These are phyloP conservation scores for Xylaria sp. DNA, from an alignment of 2,329 filamentous ascomycete genomes.

Conservation along the genomic window DNA sequence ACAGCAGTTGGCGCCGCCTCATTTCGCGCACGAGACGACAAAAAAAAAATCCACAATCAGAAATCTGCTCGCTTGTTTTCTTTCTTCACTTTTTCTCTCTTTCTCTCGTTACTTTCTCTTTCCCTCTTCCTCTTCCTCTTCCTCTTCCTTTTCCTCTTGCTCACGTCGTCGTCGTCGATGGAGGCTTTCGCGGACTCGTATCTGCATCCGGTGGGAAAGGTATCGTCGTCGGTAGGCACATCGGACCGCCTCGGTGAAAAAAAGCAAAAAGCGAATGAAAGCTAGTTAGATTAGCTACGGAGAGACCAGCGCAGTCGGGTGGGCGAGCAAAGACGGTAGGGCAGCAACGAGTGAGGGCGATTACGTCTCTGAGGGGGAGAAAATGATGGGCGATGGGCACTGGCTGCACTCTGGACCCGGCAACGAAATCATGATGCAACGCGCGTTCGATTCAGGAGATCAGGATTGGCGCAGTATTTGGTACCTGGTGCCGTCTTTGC, in stretches of 20 bases:
- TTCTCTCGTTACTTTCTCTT: neutral
- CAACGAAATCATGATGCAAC: constrained; percentile 36
- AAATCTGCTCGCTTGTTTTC: constrained; percentile 19
- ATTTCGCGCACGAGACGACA: constrained; percentile 40
- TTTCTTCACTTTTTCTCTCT: neutral
- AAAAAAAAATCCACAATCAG: constrained; percentile 17
- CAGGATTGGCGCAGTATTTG: neutral
- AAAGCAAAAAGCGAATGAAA: neutral
- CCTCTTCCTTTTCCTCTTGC: neutral
- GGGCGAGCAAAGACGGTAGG: neutral
- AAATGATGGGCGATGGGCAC: neutral
- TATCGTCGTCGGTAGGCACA: constrained; percentile 30
- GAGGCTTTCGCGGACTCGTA: constrained; percentile 37
- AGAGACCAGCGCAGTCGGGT: neutral
- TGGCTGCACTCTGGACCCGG: neutral
- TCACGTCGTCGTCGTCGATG: constrained; percentile 31
- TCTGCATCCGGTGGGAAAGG: constrained; percentile 33
- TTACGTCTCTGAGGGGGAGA: neutral
- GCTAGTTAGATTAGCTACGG: neutral
- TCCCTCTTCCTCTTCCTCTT: no score
- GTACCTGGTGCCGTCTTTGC: constrained; percentile 4
- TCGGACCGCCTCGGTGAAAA: constrained; percentile 28
- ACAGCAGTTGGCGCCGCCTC: constrained; percentile 55
- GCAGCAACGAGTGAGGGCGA: neutral
- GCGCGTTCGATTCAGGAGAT: constrained; percentile 21